Conservation (phyloP, 2,329 filamentous ascomycete species). For the Calonectria fujianensis region DNA sequence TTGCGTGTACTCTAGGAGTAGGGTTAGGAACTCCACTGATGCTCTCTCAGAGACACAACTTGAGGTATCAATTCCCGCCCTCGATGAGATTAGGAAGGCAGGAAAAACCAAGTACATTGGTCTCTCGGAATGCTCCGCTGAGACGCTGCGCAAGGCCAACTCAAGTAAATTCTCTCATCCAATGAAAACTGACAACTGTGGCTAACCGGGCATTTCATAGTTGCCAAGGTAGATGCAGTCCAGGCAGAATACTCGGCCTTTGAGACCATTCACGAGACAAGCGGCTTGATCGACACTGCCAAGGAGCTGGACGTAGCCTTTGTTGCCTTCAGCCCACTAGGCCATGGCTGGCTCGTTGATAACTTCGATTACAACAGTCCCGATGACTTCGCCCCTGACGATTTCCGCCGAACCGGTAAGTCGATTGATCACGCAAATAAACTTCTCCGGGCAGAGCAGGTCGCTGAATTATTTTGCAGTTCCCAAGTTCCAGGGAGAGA, state of each 20-base stretch:
- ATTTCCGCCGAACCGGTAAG: conserved; percentile 63
- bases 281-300: conserved; percentile 63
- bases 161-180: conserved; percentile 58
- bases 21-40: not conserved
- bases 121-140: conserved; percentile 67
- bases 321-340: conserved; percentile 67
- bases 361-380: conserved; percentile 64
- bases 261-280: conserved; percentile 63
- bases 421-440: conserved; percentile 1
- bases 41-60: conserved; percentile 61
- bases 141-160: conserved; percentile 66
- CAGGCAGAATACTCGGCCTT: conserved; percentile 69
- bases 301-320: conserved; percentile 65
- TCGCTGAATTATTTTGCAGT: conserved; percentile 32
- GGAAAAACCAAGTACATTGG: conserved; percentile 70
- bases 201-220: conserved; percentile 50
- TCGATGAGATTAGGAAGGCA: conserved; percentile 66
- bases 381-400: conserved; percentile 66
- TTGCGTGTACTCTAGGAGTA: not conserved
- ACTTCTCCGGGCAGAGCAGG: too few relatives aligned
- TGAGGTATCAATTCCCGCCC: conserved; percentile 67
- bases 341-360: conserved; percentile 68
- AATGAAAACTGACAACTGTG: fast-evolving
- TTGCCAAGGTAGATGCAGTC: conserved; percentile 67
- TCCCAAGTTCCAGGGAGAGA: conserved; percentile 64